These are phyloP conservation scores for Glycine latifolia DNA, from an alignment of 306 rosid genomes.

Conservation along the genomic window DNA sequence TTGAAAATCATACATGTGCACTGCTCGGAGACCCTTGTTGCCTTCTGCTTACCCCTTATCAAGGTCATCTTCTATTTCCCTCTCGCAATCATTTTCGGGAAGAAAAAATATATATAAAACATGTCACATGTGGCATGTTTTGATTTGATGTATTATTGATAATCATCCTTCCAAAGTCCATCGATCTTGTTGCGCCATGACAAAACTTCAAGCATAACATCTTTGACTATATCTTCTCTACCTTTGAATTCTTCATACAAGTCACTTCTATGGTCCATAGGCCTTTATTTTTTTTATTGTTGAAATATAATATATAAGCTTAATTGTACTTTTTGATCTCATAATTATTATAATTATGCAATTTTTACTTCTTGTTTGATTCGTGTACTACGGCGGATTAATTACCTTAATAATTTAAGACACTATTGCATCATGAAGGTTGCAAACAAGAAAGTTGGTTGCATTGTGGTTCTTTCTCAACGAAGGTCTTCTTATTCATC, in stretches of 20 bases:
- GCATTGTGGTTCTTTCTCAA: no score
- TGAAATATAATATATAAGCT: no score
- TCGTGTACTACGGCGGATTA: no score
- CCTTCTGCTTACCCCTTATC: neutral
- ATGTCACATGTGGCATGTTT: slow-evolving; percentile 39
- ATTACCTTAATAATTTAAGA: no score
- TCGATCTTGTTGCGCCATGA: slow-evolving; percentile 13
- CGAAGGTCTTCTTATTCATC: no score
- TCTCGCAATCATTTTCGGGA: slow-evolving; percentile 9
- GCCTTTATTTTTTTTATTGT: no score
- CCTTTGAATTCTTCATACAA: neutral
- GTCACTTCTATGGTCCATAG: no score
- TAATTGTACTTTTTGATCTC: no score
- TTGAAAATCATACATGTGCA: slow-evolving; percentile 60
- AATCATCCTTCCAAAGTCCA: slow-evolving; percentile 7
- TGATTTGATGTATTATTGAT: slow-evolving; percentile 39
- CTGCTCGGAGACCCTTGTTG: slow-evolving; percentile 32
- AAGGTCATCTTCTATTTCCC: slow-evolving; percentile 30
- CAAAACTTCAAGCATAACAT: slow-evolving; percentile 39
- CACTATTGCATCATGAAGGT: no score
- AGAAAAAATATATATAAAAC: slow-evolving; percentile 24
- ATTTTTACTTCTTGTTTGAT: no score
- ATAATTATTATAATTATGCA: no score
- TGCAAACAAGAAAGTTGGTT: no score
- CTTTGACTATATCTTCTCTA: slow-evolving; percentile 42